These are phyloP conservation scores for Cicer cuneatum DNA, from an alignment of 306 rosid species.

Conservation along the genomic window DNA sequence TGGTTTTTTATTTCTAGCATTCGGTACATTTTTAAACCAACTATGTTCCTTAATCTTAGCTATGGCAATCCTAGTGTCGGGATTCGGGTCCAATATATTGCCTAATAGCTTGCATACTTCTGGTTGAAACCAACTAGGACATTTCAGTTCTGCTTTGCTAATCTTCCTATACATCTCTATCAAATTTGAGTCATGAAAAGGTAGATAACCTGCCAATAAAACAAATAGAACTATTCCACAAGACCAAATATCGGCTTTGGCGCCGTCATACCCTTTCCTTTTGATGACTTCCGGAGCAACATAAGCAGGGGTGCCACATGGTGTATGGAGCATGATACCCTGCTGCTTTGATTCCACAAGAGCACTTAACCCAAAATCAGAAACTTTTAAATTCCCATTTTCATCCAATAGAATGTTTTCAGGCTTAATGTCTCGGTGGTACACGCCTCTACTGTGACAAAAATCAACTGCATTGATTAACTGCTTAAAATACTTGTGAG, in stretches of 20 bases:
- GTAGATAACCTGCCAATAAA: constrained; percentile 86
- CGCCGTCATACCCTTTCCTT: constrained; percentile 90
- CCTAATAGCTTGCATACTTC: constrained; percentile 63
- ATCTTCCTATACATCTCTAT: constrained; percentile 90
- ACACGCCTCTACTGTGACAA: constrained; percentile 91
- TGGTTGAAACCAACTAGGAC: constrained; percentile 74
- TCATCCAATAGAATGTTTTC: constrained; percentile 89
- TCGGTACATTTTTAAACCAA: constrained; percentile 72
- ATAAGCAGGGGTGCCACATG: constrained; percentile 97
- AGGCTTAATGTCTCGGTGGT: constrained; percentile 90
- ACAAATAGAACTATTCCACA: constrained; percentile 90
- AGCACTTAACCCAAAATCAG: constrained; percentile 94
- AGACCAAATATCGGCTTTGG: constrained; percentile 93
- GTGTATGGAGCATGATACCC: constrained; percentile 76
- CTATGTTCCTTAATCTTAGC: constrained; percentile 59
- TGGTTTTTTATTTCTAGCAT: constrained; percentile 40
- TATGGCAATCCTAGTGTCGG: constrained; percentile 63
- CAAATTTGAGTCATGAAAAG: constrained; percentile 82
- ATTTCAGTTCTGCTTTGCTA: constrained; percentile 65
- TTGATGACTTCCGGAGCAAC: constrained; percentile 90
- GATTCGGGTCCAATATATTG: constrained; percentile 75
- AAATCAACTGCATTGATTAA: constrained; percentile 76
- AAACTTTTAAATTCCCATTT: constrained; percentile 73
- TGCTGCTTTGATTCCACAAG: constrained; percentile 63
- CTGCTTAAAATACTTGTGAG: constrained; percentile 78